Evolutionary conservation across 352 stramenopile species (phyloP), one percentile per base, ranked within the genome.

Genomic region (Globisporangium polare): DNA sequence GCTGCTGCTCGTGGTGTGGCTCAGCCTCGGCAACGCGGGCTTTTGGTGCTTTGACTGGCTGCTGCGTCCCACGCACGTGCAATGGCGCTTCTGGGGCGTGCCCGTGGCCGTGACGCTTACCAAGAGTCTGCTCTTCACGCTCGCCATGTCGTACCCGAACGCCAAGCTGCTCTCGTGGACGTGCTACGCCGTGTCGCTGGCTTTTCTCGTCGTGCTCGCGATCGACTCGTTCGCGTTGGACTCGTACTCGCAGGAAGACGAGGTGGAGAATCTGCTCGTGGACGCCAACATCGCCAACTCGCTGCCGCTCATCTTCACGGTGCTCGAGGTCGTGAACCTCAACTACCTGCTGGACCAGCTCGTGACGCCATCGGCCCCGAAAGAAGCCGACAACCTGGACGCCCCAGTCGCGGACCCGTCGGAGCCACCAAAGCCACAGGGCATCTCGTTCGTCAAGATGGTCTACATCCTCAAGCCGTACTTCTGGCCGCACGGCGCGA

Each of bases 391-490:
- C 55, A 72, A 68, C 22, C 45, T 67, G 9, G 58, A 67, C 13
- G 65, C 59, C 18, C 68, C 75, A 5, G 53, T 56, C 3, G 45
- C 62, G 3, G 69, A 82, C 26, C 67, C 77, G 3, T 33, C 60
- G 20, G 59, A 60, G 50, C 47, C 60, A 24, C 51, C 65, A 5
- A 73, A 63, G 46, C 53, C 65, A 7, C 69, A 87, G 35, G 85
- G 86, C 3, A 92, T 94, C 61, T 90, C 81, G 18, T 88, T 95
- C 53, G 77, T 90, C 45, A 90, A 95, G 68, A 77, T 95, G 51
- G 57, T 91, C 47, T 90, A 90, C 60, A 93, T 95, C 47, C 69
- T 95, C 43, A 89, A 90, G 57, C 86, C 86, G 20, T 95, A 95
- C 73, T 95, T 95, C 61, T 95, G 80, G 86, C 86, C 86, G 2